Percentiles rank a stretch among this genome's conserved stretches.
phyloP scores from a whole-genome alignment of 108 stramenopile species.

The Pseudonitzschia multiseries region DNA sequence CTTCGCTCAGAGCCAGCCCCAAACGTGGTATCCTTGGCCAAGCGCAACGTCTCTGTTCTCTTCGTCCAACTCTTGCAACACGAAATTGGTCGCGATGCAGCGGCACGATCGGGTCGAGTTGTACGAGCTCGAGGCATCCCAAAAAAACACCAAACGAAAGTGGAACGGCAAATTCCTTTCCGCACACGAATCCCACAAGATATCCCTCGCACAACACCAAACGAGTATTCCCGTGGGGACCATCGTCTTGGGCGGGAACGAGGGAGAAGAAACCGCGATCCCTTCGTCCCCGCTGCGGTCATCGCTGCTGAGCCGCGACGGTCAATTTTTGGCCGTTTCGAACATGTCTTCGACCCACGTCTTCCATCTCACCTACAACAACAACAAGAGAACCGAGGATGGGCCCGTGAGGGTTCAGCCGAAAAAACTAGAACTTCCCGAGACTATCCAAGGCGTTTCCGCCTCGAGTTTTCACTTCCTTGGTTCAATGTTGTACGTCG shows the following conservation, averaged over 20 bases:
- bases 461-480: conserved; percentile 21
- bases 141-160: conserved; percentile 1
- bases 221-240: conserved; percentile 12
- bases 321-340: conserved; percentile 29
- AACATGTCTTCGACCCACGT: conserved; percentile 17
- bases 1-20: conserved; percentile 66
- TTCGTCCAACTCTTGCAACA: conserved; percentile 30
- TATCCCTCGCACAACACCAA: background rate
- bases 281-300: conserved; percentile 18
- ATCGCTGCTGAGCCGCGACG: conserved; percentile 28
- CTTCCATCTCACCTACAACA: background rate
- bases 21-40: conserved; percentile 77
- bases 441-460: conserved; percentile 8
- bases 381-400: background rate
- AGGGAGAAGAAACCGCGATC: background rate
- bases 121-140: conserved; percentile 40
- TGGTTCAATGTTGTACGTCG: conserved; percentile 16
- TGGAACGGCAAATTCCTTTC: background rate
- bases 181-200: background rate
- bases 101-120: conserved; percentile 60
- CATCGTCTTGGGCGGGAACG: conserved; percentile 1
- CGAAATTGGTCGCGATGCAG: conserved; percentile 56
- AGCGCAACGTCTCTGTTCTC: conserved; percentile 50
- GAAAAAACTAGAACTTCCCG: conserved; percentile 18
- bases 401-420: conserved; percentile 14